phyloP scores from a whole-genome alignment of 352 stramenopile genomes.

The Phytophthora pini region DNA sequence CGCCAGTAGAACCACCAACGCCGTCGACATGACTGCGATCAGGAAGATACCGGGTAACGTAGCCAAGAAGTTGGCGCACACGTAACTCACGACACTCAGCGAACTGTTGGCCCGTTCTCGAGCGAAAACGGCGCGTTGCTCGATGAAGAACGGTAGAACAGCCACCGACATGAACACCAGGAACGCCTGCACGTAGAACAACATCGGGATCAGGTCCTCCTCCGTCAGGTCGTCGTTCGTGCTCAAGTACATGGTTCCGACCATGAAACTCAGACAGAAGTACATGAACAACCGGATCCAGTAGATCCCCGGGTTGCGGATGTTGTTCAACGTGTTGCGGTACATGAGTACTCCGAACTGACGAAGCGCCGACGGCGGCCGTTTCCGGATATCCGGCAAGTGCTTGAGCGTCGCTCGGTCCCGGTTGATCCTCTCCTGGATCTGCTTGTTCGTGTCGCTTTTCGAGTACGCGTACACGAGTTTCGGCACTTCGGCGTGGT shows the following conservation, averaged over 20 bases:
- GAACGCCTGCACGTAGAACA: slow-evolving; percentile 91
- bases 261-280: slow-evolving; percentile 64
- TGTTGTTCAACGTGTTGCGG: slow-evolving; percentile 68
- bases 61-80: slow-evolving; percentile 72
- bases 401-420: slow-evolving; percentile 31
- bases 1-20: slow-evolving; percentile 57
- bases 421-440: slow-evolving; percentile 31
- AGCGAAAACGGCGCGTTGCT: slow-evolving; percentile 48
- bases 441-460: slow-evolving; percentile 16
- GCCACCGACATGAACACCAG: slow-evolving; percentile 91
- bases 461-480: slow-evolving; percentile 31
- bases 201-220: slow-evolving; percentile 52
- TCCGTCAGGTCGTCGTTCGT: slow-evolving; percentile 51
- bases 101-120: slow-evolving; percentile 72
- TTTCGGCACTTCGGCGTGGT: slow-evolving; percentile 35
- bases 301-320: slow-evolving; percentile 73
- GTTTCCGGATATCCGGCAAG: slow-evolving; percentile 23
- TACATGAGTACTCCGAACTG: slow-evolving; percentile 60
- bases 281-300: slow-evolving; percentile 38
- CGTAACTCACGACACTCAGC: slow-evolving; percentile 79
- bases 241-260: slow-evolving; percentile 73
- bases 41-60: slow-evolving; percentile 69
- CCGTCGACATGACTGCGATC: slow-evolving; percentile 64
- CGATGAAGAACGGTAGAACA: slow-evolving; percentile 87
- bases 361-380: slow-evolving; percentile 32